Percentiles rank a stretch among this genome's conserved stretches.
Conservation (phyloP, 805 yeast genomes). For the Starmera quercuum region DNA sequence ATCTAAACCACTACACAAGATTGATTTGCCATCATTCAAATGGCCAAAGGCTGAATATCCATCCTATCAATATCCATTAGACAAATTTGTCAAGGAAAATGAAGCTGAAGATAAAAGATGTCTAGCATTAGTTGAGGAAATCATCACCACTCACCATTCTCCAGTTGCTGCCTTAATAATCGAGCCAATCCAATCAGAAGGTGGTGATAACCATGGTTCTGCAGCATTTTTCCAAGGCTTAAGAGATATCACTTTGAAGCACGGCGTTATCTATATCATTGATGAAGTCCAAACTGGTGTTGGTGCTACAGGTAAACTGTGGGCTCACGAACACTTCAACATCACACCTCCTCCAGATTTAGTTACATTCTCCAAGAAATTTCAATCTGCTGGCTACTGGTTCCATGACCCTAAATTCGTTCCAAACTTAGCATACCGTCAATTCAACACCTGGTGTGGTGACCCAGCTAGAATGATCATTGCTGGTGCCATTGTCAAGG, state of each 20-base stretch:
- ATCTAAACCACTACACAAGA: slow-evolving; percentile 91
- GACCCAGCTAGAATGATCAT: slow-evolving; percentile 77
- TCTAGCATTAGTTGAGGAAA: slow-evolving; percentile 63
- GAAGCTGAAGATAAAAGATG: slow-evolving; percentile 75
- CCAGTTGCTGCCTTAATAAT: slow-evolving; percentile 87
- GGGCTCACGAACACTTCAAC: slow-evolving; percentile 87
- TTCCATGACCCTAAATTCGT: slow-evolving; percentile 66
- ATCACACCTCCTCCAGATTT: slow-evolving; percentile 71
- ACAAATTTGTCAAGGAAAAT: slow-evolving; percentile 54
- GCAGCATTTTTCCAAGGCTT: slow-evolving; percentile 73
- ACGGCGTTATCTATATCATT: slow-evolving; percentile 65
- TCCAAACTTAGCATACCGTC: slow-evolving; percentile 77
- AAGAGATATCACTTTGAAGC: slow-evolving; percentile 64
- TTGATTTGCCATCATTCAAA: slow-evolving; percentile 86
- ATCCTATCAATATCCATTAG: slow-evolving; percentile 75
- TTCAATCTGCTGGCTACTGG: slow-evolving; percentile 85
- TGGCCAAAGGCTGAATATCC: slow-evolving; percentile 98
- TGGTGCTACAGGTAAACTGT: slow-evolving; percentile 77
- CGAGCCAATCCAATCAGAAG: slow-evolving; percentile 90
- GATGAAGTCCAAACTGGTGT: slow-evolving; percentile 91
- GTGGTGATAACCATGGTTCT: slow-evolving; percentile 87
- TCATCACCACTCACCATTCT: slow-evolving; percentile 56
- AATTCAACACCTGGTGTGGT: slow-evolving; percentile 93
- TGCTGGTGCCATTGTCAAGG: slow-evolving; percentile 66
- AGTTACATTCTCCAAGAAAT: slow-evolving; percentile 82